Conservation (phyloP, 2,329 filamentous ascomycete genomes). For the Neonectria faginata region DNA sequence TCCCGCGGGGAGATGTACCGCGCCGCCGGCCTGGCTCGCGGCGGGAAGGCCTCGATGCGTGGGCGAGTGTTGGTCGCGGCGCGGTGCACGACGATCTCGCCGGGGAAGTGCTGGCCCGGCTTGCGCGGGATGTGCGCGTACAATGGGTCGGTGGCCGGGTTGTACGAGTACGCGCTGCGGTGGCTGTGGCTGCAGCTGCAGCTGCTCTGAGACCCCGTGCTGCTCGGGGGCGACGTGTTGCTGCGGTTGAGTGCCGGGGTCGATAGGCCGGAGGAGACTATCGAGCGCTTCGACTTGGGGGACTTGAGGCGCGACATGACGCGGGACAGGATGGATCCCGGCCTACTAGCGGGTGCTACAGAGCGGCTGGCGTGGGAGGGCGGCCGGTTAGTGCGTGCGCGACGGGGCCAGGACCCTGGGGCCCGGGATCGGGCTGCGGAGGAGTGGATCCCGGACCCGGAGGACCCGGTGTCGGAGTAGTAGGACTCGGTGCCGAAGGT, state of each 20-base stretch:
- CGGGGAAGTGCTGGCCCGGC: conserved; percentile 15
- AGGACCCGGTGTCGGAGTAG: not conserved
- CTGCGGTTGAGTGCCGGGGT: not conserved
- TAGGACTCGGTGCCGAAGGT: not conserved
- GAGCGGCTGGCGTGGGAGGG: not conserved
- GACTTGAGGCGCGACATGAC: not conserved
- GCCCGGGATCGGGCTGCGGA: not conserved
- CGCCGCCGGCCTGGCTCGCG: not conserved
- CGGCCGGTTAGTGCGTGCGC: not conserved
- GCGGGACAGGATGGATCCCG: not conserved
- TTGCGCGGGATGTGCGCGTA: conserved; percentile 34
- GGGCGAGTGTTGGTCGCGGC: not conserved
- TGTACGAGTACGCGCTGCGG: conserved; percentile 19
- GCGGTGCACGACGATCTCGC: conserved; percentile 33
- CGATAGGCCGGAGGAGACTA: not conserved
- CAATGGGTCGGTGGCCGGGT: conserved; percentile 31
- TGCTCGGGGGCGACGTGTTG: not conserved
- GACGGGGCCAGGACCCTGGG: too few relatives aligned
- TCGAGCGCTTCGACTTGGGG: not conserved
- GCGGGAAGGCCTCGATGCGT: not conserved
- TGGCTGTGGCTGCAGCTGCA: not conserved
- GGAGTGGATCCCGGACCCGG: not conserved
- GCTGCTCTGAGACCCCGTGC: too few relatives aligned
- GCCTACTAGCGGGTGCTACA: not conserved
- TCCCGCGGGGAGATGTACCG: not conserved